Conservation (phyloP, 192 early-diverging fungal genomes). For the Backusella parvicylindrica region DNA sequence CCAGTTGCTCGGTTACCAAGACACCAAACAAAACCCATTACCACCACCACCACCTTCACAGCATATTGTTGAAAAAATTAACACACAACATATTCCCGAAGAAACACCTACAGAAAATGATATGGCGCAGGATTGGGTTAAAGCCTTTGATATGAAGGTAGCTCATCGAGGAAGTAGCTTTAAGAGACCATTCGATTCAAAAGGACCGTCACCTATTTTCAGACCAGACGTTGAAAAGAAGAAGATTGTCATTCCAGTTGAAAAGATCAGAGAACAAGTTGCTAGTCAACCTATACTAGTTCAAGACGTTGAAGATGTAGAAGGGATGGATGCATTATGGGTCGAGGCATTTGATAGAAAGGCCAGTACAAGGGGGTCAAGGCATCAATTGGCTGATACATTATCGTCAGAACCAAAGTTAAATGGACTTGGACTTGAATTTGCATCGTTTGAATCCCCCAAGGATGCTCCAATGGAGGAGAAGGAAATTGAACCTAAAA, state of each 20-base stretch:
- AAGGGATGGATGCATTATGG: slow-evolving; percentile 22
- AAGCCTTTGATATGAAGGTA: slow-evolving; percentile 27
- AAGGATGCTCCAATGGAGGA: background rate
- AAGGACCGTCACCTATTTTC: background rate
- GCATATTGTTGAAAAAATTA: background rate
- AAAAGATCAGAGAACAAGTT: background rate
- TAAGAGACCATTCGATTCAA: background rate
- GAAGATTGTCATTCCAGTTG: background rate
- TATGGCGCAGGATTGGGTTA: slow-evolving; percentile 6
- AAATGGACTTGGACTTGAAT: background rate
- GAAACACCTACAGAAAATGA: background rate
- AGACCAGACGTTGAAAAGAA: background rate
- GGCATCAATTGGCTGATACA: background rate
- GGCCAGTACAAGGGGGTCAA: slow-evolving; percentile 13
- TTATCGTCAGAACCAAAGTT: background rate
- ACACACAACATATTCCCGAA: background rate
- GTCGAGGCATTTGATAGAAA: slow-evolving; percentile 33
- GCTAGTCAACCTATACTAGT: background rate
- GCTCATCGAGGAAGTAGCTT: slow-evolving; percentile 14
- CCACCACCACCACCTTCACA: background rate
- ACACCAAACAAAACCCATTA: background rate
- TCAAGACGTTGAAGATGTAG: background rate
- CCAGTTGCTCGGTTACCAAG: slow-evolving; percentile 8
- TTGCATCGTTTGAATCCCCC: background rate
- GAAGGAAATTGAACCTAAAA: background rate